A percentile compares a stretch with the other conserved stretches of the same genome.
These are phyloP conservation scores for Xylaria sp. DNA, from an alignment of 2,329 filamentous ascomycete genomes.

Conservation along the genomic window DNA sequence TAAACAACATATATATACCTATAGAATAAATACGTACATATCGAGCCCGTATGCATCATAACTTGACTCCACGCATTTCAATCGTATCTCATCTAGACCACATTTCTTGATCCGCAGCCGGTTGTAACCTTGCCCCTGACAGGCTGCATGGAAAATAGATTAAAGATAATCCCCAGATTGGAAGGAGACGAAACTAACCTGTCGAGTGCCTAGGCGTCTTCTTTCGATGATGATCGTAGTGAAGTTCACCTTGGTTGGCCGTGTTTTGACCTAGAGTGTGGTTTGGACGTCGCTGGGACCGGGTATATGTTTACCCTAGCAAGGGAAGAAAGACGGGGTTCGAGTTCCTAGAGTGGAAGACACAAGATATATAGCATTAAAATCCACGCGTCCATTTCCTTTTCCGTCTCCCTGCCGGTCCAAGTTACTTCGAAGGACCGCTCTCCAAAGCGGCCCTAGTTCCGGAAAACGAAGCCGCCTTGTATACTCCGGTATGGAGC, in stretches of 20 bases:
- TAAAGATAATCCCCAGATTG: conserved; percentile 18
- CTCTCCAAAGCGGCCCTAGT: not conserved
- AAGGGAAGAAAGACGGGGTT: conserved; percentile 12
- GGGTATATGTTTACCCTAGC: conserved; percentile 22
- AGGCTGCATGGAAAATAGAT: conserved; percentile 31
- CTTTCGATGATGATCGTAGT: not conserved
- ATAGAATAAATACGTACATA: conserved; percentile 3
- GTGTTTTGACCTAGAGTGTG: not conserved
- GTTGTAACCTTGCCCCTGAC: conserved; percentile 26
- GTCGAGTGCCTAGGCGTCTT: not conserved
- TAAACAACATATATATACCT: conserved; percentile 15
- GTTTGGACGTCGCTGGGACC: not conserved
- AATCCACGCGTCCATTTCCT: conserved; percentile 17
- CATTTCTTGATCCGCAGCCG: not conserved
- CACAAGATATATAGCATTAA: conserved; percentile 3
- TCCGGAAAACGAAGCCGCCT: not conserved
- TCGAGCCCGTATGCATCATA: conserved; percentile 2
- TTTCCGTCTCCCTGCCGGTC: conserved; percentile 10
- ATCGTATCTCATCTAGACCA: conserved; percentile 1
- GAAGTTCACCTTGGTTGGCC: not conserved
- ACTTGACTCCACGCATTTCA: conserved; percentile 1
- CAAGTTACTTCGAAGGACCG: not conserved
- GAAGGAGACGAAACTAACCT: conserved; percentile 1
- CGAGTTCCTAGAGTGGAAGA: conserved; percentile 23
- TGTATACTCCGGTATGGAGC: conserved; percentile 13